Base-by-base conservation (phyloP, 2,329 filamentous ascomycete genomes). In the Fusarium proliferatum region DNA sequence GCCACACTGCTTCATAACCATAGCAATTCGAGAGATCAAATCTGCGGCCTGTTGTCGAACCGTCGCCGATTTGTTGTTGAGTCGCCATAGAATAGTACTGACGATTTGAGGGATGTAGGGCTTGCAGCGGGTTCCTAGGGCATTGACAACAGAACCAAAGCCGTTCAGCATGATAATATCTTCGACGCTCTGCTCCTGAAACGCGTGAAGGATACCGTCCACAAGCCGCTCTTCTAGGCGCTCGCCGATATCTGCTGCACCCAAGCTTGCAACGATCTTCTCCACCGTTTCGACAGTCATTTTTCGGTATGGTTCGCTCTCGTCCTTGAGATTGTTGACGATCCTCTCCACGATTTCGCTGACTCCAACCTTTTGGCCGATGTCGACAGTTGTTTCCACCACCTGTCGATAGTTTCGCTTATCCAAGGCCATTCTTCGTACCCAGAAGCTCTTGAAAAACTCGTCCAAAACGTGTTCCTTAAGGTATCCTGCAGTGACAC, bases 401-500 rank as follows among this genome's bases (percentile, higher is more conserved):
- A 99, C 96, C 81, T 98, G 96, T 77, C 96, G 91, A 82, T 98
- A 99, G 85, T 98, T 99, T 74, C 96, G 92, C 86, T 97, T 97
- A 82, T 99, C 96, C 64, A 99, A 86, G 12, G 96, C 96, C 94
- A 99, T 98, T 64, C 96, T 89, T 72, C 96, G 89, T 45, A 98
- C 95, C 96, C 96, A 99, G 85, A 99, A 99, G 80, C 93, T 95
- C 86, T 98, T 98, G 87, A 99, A 99, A 81, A 99, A 99, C 69
- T 98, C 96, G 75, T 94, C 92, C 43, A 99, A 87, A 12, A 99
- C 95, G 71, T 97, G 93, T 80, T 98, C 95, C 83, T 98, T 98
- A 45, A 99, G 88, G 79, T 98, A 99, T 43, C 92, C 93, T 41
- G 95, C 93, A 39, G 96, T 98, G 34, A 99, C 96, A 84, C 96